Percentiles rank a stretch among this genome's conserved stretches.
phyloP scores from a whole-genome alignment of 2,329 filamentous ascomycete genomes.

The Cercospora canescens region DNA sequence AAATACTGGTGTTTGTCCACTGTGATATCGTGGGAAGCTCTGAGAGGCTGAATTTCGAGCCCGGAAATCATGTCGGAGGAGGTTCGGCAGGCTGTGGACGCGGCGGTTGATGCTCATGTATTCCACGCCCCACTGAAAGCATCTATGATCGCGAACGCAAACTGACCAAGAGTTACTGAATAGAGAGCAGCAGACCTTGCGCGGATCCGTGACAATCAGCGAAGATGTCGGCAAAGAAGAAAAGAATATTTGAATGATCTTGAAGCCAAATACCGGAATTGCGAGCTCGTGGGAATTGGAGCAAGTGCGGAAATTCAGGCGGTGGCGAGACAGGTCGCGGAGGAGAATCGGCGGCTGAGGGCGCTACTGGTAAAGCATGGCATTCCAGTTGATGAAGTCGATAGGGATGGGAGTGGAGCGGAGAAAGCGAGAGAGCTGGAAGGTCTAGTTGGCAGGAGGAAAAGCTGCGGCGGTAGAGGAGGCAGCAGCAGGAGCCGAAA shows the following conservation, averaged over 20 bases:
- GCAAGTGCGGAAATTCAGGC: slow-evolving; percentile 71
- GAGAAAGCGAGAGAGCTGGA: neutral
- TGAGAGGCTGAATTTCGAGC: neutral
- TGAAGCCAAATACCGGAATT: slow-evolving; percentile 63
- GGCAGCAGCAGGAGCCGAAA: neutral
- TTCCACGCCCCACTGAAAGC: neutral
- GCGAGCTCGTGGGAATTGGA: slow-evolving; percentile 65
- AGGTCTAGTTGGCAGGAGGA: neutral
- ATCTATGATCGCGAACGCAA: neutral
- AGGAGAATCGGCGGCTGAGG: slow-evolving; percentile 68
- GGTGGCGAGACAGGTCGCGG: slow-evolving; percentile 66
- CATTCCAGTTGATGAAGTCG: slow-evolving; percentile 57
- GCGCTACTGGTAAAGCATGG: slow-evolving; percentile 60
- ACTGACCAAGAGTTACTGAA: neutral
- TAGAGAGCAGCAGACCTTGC: slow-evolving; percentile 39
- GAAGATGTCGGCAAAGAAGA: slow-evolving; percentile 70
- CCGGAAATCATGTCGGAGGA: neutral
- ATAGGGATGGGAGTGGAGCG: neutral
- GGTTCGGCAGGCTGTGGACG: neutral
- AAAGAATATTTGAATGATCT: slow-evolving; percentile 73
- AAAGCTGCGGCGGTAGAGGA: neutral
- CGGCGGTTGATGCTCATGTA: neutral
- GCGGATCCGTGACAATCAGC: slow-evolving; percentile 74
- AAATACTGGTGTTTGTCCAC: too few relatives aligned
- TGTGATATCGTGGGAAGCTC: too few relatives aligned